Percentiles rank a stretch among this genome's conserved stretches.
These are phyloP conservation scores for Cinnamomum chago DNA, from an alignment of 164 flowering plant species.

Conservation along the genomic window DNA sequence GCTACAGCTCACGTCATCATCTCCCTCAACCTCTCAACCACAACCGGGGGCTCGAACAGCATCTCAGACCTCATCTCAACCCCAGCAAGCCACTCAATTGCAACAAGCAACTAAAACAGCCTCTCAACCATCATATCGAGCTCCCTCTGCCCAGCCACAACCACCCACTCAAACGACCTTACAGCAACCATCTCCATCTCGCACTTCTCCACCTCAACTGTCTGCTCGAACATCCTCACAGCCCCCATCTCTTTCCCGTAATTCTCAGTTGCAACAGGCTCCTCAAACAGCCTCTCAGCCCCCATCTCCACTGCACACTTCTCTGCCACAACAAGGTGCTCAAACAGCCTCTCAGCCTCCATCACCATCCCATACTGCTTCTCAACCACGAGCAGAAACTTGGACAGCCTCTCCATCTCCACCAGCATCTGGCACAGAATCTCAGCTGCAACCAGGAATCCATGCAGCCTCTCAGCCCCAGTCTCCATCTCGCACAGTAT, in stretches of 20 bases:
- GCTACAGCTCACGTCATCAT: not conserved
- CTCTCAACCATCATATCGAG: conserved; percentile 6
- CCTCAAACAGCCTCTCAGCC: conserved; percentile 10
- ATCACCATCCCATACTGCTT: conserved; percentile 4
- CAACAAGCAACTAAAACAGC: conserved; percentile 1
- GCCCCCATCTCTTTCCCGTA: conserved; percentile 7
- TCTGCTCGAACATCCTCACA: not conserved
- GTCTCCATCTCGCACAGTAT: conserved; percentile 7
- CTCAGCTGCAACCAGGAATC: not conserved
- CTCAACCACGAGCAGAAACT: not conserved
- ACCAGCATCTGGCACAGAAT: not conserved
- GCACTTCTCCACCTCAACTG: not conserved
- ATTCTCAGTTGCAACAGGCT: not conserved
- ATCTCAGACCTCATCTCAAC: conserved; percentile 9
- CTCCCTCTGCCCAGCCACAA: not conserved
- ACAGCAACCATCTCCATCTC: not conserved
- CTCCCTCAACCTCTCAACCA: not conserved
- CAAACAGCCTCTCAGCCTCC: conserved; percentile 1
- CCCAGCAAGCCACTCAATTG: conserved; percentile 11
- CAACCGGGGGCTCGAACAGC: not conserved
- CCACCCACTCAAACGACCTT: not conserved
- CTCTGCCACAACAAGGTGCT: not conserved
- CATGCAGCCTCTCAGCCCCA: conserved; percentile 9
- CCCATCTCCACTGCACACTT: conserved; percentile 18
- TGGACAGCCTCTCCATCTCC: not conserved